Evolutionary conservation across 257 asterid genomes (phyloP).

Genomic region (Voacanga thouarsii): DNA sequence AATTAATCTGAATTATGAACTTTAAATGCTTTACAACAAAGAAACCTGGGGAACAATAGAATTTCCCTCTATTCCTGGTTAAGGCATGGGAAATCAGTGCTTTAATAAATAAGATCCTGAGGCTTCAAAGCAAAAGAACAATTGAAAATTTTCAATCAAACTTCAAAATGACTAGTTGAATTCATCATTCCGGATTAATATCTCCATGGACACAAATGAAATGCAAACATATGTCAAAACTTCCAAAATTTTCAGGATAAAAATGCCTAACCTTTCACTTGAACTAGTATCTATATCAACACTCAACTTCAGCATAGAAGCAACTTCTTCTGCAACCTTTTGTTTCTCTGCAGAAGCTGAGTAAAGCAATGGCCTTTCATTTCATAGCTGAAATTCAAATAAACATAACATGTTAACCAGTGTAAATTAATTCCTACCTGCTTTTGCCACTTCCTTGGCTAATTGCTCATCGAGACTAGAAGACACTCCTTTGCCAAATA

Average conservation of each 20-base stretch:
- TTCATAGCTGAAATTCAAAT: background rate
- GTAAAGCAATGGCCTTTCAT: background rate
- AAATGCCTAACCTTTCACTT: conserved; percentile 60
- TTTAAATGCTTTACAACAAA: background rate
- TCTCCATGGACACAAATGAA: background rate
- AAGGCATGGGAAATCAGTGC: background rate
- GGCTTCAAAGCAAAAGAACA: background rate
- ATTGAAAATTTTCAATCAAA: background rate
- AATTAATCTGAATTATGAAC: background rate
- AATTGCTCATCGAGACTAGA: conserved; percentile 78
- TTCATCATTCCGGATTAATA: background rate
- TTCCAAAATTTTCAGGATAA: background rate
- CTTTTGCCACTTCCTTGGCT: conserved; percentile 79
- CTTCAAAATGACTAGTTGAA: background rate
- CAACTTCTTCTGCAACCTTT: conserved; percentile 87
- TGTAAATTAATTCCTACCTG: conserved; percentile 45
- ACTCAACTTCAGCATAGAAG: conserved; percentile 80
- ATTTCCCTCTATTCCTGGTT: background rate
- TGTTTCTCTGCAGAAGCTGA: conserved; percentile 85
- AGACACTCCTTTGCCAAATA: conserved; percentile 70
- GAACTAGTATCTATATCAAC: conserved; percentile 70
- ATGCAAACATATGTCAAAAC: background rate
- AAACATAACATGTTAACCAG: conserved; percentile 3
- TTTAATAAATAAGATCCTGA: background rate
- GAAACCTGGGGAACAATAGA: background rate